Evolutionary conservation across 306 rosid species (phyloP), one percentile per base, ranked within the genome.

Genomic region (Quercus ilex): DNA sequence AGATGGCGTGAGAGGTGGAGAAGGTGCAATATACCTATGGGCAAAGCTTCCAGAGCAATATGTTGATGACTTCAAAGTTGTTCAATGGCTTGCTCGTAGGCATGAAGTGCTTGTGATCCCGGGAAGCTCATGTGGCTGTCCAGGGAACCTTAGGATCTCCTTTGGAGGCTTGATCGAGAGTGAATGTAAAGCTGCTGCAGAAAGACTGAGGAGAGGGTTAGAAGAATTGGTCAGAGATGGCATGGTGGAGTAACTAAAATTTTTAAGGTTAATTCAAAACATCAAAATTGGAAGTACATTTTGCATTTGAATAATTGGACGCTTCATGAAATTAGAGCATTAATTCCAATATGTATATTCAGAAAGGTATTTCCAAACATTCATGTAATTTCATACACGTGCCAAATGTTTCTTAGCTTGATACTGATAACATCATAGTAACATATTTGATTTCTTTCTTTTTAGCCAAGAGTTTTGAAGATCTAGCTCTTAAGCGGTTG

Each of bases 21-120:
- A 96, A 78, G 99, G 98, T 59, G 97, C 99, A 14, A 89, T 96
- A 62, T 96, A 96, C 89, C 75, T 96, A 11, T 96, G 97, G 97
- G 98, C 97, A 25, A 96, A 96, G 94, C 97, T 96, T 33, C 99
- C 99, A 0, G 89, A 86, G 1, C 70, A 85, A 26, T 87, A 77
- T 14, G 73, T 63, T 0, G 70, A 94, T 4, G 99, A 96, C 78
- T 79, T 78, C 26, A 78, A 87, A n/a, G 91, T 93, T 5, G 98
- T 96, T 79, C 88, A 31, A 56, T 95, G 99, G 99, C 97, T 95
- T 20, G 96, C 92, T 71, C 80, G 80, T 30, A 35, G 83, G 78
- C 99, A 96, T 1, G 97, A 92, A n/a, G 67, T 96, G 46, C 94
- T 96, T 17, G 92, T 89, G 53, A 96, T 96, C 85, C 99, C 99